phyloP scores from a whole-genome alignment of 2,329 filamentous ascomycete species.

The Stachybotrys chartarum region DNA sequence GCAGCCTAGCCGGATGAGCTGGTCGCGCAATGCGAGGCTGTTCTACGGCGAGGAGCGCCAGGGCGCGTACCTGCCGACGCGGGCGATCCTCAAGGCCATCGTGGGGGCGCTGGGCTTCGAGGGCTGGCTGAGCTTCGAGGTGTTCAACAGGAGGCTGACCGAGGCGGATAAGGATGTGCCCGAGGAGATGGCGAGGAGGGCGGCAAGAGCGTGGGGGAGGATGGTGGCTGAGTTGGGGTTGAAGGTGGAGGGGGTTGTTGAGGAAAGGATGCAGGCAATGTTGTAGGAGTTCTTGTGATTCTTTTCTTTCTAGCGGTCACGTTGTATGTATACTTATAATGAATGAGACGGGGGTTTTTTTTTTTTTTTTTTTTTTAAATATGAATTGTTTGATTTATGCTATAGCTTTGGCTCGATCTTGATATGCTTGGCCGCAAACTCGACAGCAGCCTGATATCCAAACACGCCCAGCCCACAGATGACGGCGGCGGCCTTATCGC shows the following conservation, averaged over 20 bases:
- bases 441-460: slow-evolving; percentile 55
- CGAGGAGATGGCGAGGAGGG: slow-evolving; percentile 46
- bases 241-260: slow-evolving; percentile 9
- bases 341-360: background rate
- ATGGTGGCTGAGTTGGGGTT: slow-evolving; percentile 30
- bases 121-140: slow-evolving; percentile 65
- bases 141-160: slow-evolving; percentile 43
- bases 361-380: background rate
- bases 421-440: slow-evolving; percentile 41
- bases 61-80: slow-evolving; percentile 62
- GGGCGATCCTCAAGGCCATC: slow-evolving; percentile 51
- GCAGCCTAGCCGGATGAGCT: slow-evolving; percentile 58
- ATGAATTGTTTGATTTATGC: background rate
- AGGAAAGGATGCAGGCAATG: slow-evolving; percentile 24
- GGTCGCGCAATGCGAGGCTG: slow-evolving; percentile 66
- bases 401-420: slow-evolving; percentile 25
- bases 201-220: slow-evolving; percentile 43
- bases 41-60: slow-evolving; percentile 46
- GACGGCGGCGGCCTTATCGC: slow-evolving; percentile 68
- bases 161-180: slow-evolving; percentile 56
- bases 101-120: slow-evolving; percentile 57
- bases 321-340: background rate
- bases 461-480: slow-evolving; percentile 62
- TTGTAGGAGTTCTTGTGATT: slow-evolving; percentile 12
- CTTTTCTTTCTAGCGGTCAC: background rate